Percentiles rank a stretch among this genome's conserved stretches.
Conservation (phyloP, 2,329 filamentous ascomycete genomes). For the Alternaria sp. region DNA sequence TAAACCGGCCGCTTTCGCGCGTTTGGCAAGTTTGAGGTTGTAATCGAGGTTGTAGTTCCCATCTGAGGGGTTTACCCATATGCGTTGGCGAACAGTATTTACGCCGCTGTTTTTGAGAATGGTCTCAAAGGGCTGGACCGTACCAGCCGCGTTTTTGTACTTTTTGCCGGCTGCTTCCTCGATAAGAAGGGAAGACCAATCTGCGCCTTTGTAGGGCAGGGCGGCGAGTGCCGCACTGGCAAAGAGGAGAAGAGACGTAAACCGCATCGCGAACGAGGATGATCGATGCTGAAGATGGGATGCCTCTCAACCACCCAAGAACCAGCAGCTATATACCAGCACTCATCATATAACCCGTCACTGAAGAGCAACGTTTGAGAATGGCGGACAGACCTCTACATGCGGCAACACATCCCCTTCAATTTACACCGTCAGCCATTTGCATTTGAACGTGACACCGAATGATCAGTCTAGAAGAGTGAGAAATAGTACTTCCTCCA, state of each 20-base stretch:
- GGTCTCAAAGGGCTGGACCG: constrained; percentile 65
- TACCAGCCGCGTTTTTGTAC: constrained; percentile 67
- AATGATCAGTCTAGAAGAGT: neutral
- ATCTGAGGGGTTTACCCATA: constrained; percentile 72
- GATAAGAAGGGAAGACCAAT: constrained; percentile 74
- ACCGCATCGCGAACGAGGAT: constrained; percentile 35
- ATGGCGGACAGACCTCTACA: constrained; percentile 2
- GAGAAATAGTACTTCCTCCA: constrained; percentile 16
- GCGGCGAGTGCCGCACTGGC: constrained; percentile 51
- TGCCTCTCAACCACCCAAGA: neutral
- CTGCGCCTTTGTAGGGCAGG: constrained; percentile 71
- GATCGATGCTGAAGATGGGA: neutral
- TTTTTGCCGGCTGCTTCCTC: constrained; percentile 69
- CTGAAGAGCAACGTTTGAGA: neutral
- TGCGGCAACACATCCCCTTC: constrained; percentile 7
- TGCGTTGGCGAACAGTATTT: constrained; percentile 74
- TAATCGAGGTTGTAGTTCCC: constrained; percentile 75
- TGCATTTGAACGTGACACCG: neutral
- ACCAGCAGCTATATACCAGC: neutral
- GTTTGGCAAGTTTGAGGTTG: constrained; percentile 72
- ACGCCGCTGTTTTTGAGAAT: constrained; percentile 70
- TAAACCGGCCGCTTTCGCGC: constrained; percentile 70
- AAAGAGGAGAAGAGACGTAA: constrained; percentile 32
- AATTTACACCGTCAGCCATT: neutral
- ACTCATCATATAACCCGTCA: neutral